These are phyloP conservation scores for Argentina anserina DNA, from an alignment of 306 rosid species.

Conservation along the genomic window DNA sequence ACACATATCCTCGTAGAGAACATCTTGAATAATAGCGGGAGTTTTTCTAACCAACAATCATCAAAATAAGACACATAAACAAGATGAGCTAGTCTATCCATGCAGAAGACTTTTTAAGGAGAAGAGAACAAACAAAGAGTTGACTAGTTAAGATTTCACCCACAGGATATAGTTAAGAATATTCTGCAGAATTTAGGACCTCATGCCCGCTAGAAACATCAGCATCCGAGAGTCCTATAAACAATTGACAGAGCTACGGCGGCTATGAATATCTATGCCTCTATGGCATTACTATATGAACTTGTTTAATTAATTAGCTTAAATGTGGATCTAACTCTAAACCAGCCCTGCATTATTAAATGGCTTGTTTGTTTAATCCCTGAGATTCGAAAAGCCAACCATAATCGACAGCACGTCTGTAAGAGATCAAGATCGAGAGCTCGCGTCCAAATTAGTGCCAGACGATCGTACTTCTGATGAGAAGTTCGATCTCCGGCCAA, in stretches of 20 bases:
- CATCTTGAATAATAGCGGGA: no score
- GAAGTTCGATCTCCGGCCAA: background rate
- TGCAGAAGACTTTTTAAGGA: background rate
- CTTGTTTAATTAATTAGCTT: background rate
- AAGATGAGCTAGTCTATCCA: no score
- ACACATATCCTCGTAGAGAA: no score
- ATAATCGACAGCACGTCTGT: slow-evolving; percentile 1
- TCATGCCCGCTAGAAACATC: background rate
- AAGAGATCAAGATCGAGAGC: background rate
- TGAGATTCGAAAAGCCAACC: background rate
- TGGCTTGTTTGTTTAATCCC: background rate
- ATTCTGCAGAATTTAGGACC: background rate
- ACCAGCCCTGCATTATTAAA: background rate
- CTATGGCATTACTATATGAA: background rate
- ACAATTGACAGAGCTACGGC: background rate
- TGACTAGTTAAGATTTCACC: background rate
- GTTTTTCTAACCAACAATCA: no score
- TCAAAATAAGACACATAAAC: no score
- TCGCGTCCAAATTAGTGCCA: background rate
- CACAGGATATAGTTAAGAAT: no score
- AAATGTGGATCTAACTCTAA: background rate
- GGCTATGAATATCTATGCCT: background rate
- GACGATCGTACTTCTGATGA: background rate
- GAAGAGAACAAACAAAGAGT: background rate
- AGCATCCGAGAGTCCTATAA: background rate